Conservation (phyloP, 805 yeast genomes). For the Cyberlindnera veronae region DNA sequence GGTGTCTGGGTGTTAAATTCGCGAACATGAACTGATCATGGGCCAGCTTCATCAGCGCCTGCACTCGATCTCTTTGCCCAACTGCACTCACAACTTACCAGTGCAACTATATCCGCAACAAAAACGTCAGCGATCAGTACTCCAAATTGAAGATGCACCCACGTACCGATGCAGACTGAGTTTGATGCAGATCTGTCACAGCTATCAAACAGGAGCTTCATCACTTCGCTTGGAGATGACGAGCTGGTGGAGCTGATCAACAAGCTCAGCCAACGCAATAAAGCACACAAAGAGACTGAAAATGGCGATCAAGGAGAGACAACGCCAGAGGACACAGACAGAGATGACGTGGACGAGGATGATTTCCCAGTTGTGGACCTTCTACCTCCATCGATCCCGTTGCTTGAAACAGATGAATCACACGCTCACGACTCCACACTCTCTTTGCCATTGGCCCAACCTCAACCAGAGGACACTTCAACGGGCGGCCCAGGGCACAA, state of each 20-base stretch:
- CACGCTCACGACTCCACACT: conserved; percentile 5
- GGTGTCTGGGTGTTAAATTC: no score
- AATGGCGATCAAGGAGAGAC: not conserved
- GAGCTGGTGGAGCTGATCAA: conserved; percentile 37
- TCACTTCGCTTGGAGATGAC: conserved; percentile 36
- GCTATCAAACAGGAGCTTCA: conserved; percentile 16
- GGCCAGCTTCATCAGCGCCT: no score
- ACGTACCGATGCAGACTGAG: no score
- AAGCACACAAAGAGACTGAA: not conserved
- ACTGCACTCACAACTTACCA: no score
- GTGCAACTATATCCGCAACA: no score
- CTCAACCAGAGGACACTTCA: not conserved
- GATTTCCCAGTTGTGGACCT: not conserved
- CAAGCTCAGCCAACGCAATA: conserved; percentile 28
- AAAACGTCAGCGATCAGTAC: no score
- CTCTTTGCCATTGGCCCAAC: conserved; percentile 19
- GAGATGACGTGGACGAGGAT: not conserved
- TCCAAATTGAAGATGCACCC: no score
- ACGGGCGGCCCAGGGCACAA: not conserved
- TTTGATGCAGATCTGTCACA: conserved; percentile 12
- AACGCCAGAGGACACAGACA: not conserved
- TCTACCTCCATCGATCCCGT: not conserved
- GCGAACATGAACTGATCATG: no score
- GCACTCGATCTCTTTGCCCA: no score
- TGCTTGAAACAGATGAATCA: conserved; percentile 1